Evolutionary conservation across 768 basidiomycete genomes (phyloP), one percentile per base, ranked within the genome.

Genomic region (Leucosporidium yakuticum): DNA sequence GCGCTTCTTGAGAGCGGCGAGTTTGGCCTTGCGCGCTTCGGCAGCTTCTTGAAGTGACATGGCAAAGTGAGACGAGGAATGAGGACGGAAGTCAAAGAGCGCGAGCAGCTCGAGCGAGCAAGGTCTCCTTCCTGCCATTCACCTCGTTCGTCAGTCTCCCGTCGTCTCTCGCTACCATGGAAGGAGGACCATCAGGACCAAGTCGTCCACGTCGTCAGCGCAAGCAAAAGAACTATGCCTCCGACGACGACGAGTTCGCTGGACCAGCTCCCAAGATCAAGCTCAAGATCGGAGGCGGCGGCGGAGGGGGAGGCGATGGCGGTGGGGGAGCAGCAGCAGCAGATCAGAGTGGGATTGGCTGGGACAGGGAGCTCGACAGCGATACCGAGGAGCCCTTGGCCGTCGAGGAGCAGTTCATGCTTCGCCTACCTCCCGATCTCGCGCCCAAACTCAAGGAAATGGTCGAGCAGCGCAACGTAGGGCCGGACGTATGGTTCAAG

Each of bases 331-430:
- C 19, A 25, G 20, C 29, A n/a, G 59, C 19, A 25, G 23, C 20
- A 23, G 60, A 61, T 29, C 21, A 20, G 48, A 61, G 11, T 8
- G 48, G 29, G 14, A 51, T 88, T 87, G 95, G 95, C 19, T 97
- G 93, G 78, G 94, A 97, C 80, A 83, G 93, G 53, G 95, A 97
- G 77, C 81, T 97, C 62, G 95, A 98, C 78, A 93, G 90, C 60
- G 91, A 97, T 75, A 91, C 93, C 56, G 93, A 96, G 66, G 82
- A 83, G 66, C 94, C 96, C 65, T 79, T 98, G 66, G 87, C 87
- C 21, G 96, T 98, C 73, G 96, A 99, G 79, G 96, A 99, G 79
- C 94, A 97, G 75, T 98, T 98, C 76, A 87, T 99, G 63, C 81
- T 99, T 39, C 80, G 94, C 34, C 85, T 98, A 83, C 91, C 90